Conservation (phyloP, 108 stramenopile species). For the Cyclostephanos invisitatus region DNA sequence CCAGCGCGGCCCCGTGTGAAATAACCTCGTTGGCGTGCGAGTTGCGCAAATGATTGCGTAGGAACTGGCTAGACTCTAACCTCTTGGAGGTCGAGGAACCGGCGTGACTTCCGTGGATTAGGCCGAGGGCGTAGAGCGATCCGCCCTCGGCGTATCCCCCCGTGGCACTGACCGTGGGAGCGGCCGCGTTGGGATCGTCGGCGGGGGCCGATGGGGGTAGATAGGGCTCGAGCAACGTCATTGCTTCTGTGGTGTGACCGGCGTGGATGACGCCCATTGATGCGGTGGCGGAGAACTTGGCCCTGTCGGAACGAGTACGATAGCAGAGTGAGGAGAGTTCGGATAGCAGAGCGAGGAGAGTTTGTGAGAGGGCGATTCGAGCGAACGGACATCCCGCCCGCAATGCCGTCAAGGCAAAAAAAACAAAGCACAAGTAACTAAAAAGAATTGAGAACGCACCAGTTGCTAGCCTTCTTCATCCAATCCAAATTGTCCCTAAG, state of each 20-base stretch:
- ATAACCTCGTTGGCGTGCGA: slow-evolving; percentile 93
- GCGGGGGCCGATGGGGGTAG: slow-evolving; percentile 82
- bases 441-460: slow-evolving; percentile 62
- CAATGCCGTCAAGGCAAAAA: slow-evolving; percentile 15
- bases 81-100: slow-evolving; percentile 86
- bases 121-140: slow-evolving; percentile 94
- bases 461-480: slow-evolving; percentile 99
- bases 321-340: no score
- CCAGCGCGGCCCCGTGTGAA: slow-evolving; percentile 98
- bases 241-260: slow-evolving; percentile 95
- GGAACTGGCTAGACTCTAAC: slow-evolving; percentile 72
- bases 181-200: slow-evolving; percentile 49
- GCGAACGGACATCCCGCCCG: background rate
- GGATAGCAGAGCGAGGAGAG: no score
- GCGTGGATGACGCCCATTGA: slow-evolving; percentile 97
- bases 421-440: slow-evolving; percentile 5
- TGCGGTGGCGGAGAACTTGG: slow-evolving; percentile 98
- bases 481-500: slow-evolving; percentile 97
- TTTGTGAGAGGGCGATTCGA: no score
- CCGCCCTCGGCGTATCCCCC: slow-evolving; percentile 96
- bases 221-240: slow-evolving; percentile 96
- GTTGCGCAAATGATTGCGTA: slow-evolving; percentile 76
- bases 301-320: no score
- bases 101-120: slow-evolving; percentile 92
- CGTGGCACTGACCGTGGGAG: slow-evolving; percentile 62